Percentiles rank a stretch among this genome's conserved stretches.
Conservation (phyloP, 257 asterid genomes). For the Gynochthodes officinalis region DNA sequence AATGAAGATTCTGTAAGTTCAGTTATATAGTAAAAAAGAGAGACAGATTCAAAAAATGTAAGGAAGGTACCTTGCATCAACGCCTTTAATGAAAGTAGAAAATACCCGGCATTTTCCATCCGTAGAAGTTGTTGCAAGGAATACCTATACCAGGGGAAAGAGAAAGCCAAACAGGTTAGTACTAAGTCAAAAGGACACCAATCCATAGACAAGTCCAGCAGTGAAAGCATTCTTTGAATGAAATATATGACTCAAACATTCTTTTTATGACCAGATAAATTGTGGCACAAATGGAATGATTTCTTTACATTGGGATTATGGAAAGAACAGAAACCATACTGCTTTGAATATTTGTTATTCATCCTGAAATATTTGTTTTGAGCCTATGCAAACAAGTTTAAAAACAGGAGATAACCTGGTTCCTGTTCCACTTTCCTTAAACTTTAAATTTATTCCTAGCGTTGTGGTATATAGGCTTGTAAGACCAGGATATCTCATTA, state of each 20-base stretch:
- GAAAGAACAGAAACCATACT: conserved; percentile 2
- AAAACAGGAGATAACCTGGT: too few relatives aligned
- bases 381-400: too few relatives aligned
- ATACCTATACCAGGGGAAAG: conserved; percentile 39
- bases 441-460: neutral
- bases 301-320: neutral
- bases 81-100: conserved; percentile 97
- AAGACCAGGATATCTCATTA: neutral
- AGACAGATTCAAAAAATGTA: conserved; percentile 11
- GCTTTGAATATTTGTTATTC: too few relatives aligned
- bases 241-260: neutral
- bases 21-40: conserved; percentile 15
- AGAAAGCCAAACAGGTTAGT: neutral
- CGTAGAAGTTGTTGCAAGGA: conserved; percentile 95
- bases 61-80: conserved; percentile 70
- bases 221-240: neutral
- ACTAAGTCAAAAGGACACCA: neutral
- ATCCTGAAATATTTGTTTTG: neutral
- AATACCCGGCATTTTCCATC: conserved; percentile 98
- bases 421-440: neutral
- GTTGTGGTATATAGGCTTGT: neutral
- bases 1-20: conserved; percentile 15
- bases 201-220: neutral
- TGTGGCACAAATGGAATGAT: neutral
- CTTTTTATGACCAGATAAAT: neutral